Evolutionary conservation across 106 monocot genomes (phyloP).

Genomic region (Apostasia ramifera): DNA sequence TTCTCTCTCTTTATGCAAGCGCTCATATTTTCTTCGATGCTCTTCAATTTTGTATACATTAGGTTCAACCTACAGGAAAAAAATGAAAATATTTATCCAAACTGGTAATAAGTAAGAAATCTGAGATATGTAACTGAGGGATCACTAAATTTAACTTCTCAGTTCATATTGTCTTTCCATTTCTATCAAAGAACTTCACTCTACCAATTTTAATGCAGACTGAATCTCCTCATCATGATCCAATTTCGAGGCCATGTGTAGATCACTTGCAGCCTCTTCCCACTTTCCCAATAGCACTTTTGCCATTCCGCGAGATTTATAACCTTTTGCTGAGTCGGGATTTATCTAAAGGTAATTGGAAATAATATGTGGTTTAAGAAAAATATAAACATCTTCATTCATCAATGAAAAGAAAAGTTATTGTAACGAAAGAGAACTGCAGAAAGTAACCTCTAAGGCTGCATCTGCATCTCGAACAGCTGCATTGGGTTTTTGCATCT

Average conservation of each 20-base stretch:
- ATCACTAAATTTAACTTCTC: not conserved
- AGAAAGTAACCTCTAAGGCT: slow-evolving; percentile 57
- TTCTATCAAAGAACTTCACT: not conserved
- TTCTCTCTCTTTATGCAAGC: slow-evolving; percentile 56
- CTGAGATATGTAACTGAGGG: not conserved
- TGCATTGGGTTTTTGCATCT: slow-evolving; percentile 75
- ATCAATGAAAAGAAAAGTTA: not conserved
- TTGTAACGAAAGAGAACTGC: not conserved
- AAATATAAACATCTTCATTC: not conserved
- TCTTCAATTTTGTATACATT: slow-evolving; percentile 84
- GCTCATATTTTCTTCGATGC: slow-evolving; percentile 70
- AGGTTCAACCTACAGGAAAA: slow-evolving; percentile 60
- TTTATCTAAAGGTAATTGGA: slow-evolving; percentile 46
- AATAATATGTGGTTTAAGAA: not conserved
- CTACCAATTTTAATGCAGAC: slow-evolving; percentile 53
- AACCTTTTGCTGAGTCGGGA: slow-evolving; percentile 81
- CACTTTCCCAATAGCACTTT: slow-evolving; percentile 68
- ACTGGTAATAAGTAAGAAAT: not conserved
- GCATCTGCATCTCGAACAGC: slow-evolving; percentile 80
- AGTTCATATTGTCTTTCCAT: not conserved
- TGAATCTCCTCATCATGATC: slow-evolving; percentile 86
- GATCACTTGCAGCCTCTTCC: slow-evolving; percentile 80
- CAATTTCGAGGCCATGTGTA: slow-evolving; percentile 70
- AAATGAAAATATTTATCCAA: not conserved
- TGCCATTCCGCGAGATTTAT: slow-evolving; percentile 87